A percentile compares a stretch with the other conserved stretches of the same genome.
These are phyloP conservation scores for Colletotrichum liriopes DNA, from an alignment of 2,329 filamentous ascomycete species.

Conservation along the genomic window DNA sequence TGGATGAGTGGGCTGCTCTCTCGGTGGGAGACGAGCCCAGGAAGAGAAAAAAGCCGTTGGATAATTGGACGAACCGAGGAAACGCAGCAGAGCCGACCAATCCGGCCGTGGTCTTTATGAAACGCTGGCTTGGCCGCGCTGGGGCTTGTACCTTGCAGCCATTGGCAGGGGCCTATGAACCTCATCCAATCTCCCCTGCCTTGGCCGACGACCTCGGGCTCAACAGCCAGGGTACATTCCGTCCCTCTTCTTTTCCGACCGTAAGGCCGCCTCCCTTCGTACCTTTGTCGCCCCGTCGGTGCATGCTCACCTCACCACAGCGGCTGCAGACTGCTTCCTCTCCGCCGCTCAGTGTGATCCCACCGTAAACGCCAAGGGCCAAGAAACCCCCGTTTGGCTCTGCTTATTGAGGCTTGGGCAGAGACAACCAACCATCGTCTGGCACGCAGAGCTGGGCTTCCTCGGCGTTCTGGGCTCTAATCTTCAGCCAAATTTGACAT, in stretches of 20 bases:
- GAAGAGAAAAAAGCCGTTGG: conserved; percentile 24
- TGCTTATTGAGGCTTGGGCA: conserved; percentile 14
- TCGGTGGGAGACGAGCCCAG: conserved; percentile 14
- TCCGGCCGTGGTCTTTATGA: conserved; percentile 33
- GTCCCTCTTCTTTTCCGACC: neutral
- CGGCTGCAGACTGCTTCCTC: neutral
- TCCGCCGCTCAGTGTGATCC: neutral
- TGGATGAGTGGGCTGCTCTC: conserved; percentile 15
- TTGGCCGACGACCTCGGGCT: conserved; percentile 6
- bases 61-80: conserved; percentile 34
- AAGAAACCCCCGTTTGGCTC: conserved; percentile 20
- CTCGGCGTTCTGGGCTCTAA: conserved; percentile 44
- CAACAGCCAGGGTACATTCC: conserved; percentile 13
- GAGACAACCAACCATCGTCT: conserved; percentile 35
- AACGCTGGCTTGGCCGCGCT: conserved; percentile 36
- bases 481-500: conserved; percentile 36
- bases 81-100: conserved; percentile 35
- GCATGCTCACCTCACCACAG: conserved; percentile 3
- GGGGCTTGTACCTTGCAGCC: conserved; percentile 37
- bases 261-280: conserved; percentile 1
- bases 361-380: conserved; percentile 34
- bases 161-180: conserved; percentile 20
- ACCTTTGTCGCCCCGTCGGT: neutral
- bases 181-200: conserved; percentile 19
- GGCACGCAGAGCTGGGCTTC: conserved; percentile 31